A percentile compares a stretch with the other conserved stretches of the same genome.
Conservation (phyloP, 2,329 filamentous ascomycete genomes). For the Tolypocladium ovalisporum region DNA sequence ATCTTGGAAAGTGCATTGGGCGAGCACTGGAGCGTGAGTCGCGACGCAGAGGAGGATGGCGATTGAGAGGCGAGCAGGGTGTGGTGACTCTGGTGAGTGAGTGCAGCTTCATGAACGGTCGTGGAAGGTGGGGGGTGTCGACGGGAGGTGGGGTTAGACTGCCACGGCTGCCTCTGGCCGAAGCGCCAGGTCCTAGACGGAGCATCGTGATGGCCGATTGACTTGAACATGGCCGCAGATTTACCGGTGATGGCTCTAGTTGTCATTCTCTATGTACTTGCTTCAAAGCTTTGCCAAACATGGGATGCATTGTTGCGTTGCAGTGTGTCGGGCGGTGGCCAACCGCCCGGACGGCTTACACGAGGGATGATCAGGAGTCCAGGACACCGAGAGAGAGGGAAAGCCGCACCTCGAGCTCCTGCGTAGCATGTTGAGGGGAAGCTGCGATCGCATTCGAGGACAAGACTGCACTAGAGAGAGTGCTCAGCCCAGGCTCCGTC, state of each 20-base stretch:
- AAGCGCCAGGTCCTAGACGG: background rate
- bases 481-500: background rate
- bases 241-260: too few relatives aligned
- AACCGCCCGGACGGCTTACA: background rate
- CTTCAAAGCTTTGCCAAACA: too few relatives aligned
- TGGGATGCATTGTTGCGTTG: background rate
- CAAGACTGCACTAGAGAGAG: background rate
- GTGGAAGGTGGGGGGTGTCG: background rate
- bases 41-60: background rate
- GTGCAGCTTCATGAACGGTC: background rate
- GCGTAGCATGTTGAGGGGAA: background rate
- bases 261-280: too few relatives aligned
- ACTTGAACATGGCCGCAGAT: background rate
- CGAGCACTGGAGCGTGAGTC: background rate
- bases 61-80: background rate
- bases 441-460: background rate
- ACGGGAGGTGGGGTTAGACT: background rate
- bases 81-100: background rate
- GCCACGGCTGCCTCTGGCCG: background rate
- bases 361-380: background rate
- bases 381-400: background rate
- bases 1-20: slow-evolving; percentile 27
- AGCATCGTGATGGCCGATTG: background rate
- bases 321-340: background rate
- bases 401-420: background rate